Percentiles rank a stretch among this genome's conserved stretches.
Evolutionary conservation across 441 rosid genomes (phyloP).

Genomic region (Dalechampia spathulata): DNA sequence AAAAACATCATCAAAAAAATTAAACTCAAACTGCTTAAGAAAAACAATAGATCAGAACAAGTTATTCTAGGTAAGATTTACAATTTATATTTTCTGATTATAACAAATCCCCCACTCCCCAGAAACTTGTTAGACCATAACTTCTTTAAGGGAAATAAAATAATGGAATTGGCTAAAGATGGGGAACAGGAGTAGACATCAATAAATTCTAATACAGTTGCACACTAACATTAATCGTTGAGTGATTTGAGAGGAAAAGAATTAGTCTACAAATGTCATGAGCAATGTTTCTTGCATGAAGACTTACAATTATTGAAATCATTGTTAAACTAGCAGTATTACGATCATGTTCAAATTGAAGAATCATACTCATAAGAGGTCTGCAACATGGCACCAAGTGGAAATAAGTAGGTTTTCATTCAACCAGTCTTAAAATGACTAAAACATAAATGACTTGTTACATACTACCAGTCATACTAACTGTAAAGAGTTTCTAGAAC

Average conservation of each 20-base stretch:
- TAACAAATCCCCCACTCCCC: too few species aligned
- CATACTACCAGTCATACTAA: background rate
- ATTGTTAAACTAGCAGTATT: too few species aligned
- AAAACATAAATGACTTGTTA: background rate
- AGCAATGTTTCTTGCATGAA: too few species aligned
- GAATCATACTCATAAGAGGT: too few species aligned
- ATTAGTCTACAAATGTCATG: too few species aligned
- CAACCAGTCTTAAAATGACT: background rate
- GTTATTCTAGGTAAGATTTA: too few species aligned
- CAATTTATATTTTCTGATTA: too few species aligned
- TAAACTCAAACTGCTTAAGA: background rate
- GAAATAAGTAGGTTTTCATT: background rate
- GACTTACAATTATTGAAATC: too few species aligned
- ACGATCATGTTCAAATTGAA: too few species aligned
- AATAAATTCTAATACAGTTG: background rate
- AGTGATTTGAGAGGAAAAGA: too few species aligned
- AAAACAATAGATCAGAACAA: background rate
- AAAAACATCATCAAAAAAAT: constrained; percentile 4
- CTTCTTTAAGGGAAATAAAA: background rate
- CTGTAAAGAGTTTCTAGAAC: background rate
- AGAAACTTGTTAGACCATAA: background rate
- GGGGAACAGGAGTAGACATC: background rate
- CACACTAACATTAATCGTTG: background rate
- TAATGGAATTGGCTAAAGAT: background rate
- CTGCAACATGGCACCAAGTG: background rate